Conservation (phyloP, 805 yeast genomes). For the Lipomyces starkeyi region DNA sequence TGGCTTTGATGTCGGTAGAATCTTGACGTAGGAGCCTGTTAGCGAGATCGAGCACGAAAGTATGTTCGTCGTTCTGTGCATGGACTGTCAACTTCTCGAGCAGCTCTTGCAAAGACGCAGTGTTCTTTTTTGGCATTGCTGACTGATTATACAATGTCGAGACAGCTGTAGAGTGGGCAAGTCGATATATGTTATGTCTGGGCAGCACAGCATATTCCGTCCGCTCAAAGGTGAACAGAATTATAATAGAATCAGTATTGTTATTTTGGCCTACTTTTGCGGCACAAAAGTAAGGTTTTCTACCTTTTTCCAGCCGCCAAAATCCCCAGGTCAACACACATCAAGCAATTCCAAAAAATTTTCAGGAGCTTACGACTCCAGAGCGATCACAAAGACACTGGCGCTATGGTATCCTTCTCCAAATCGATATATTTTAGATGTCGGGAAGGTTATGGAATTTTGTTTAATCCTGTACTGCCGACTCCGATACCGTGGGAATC, state of each 20-base stretch:
- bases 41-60: conserved; percentile 46
- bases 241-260: not conserved
- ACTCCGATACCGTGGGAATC: not conserved
- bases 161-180: not conserved
- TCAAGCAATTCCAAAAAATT: too few relatives aligned
- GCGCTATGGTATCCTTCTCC: not conserved
- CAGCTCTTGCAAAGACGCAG: conserved; percentile 39
- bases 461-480: not conserved
- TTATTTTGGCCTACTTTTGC: too few relatives aligned
- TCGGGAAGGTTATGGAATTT: not conserved
- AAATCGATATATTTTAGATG: not conserved
- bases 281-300: too few relatives aligned
- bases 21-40: conserved; percentile 43
- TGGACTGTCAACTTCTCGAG: conserved; percentile 48
- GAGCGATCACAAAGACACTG: not conserved
- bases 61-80: conserved; percentile 48
- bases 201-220: too few relatives aligned
- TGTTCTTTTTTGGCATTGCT: conserved; percentile 24
- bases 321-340: too few relatives aligned
- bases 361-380: too few relatives aligned
- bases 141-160: not conserved
- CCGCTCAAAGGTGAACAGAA: not conserved
- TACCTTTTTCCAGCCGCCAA: too few relatives aligned
- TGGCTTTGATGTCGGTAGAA: conserved; percentile 45
- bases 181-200: not conserved